A percentile compares a stretch with the other conserved stretches of the same genome.
phyloP scores from a whole-genome alignment of 1,139 yeast species.

The Protomyces macrosporus region DNA sequence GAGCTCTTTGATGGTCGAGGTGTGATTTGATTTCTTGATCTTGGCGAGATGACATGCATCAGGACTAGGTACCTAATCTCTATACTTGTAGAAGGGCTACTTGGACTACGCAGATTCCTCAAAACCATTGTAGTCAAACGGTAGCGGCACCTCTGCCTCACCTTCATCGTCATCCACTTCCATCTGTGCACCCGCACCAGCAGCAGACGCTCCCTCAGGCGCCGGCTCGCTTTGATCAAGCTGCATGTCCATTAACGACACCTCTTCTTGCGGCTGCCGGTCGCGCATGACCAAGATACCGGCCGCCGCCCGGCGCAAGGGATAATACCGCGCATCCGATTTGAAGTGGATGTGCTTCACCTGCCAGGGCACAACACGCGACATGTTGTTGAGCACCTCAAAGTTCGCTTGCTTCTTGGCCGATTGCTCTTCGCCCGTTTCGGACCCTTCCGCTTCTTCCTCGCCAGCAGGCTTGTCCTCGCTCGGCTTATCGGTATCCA shows the following conservation, averaged over 20 bases:
- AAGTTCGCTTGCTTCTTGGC: conserved; percentile 36
- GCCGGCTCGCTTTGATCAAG: conserved; percentile 11
- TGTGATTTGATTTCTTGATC: no score
- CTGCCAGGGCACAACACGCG: conserved; percentile 90
- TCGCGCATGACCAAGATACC: conserved; percentile 81
- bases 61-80: no score
- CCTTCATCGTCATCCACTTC: conserved; percentile 33
- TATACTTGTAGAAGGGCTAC: no score
- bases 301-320: conserved; percentile 55
- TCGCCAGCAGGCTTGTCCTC: conserved; percentile 23
- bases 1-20: no score
- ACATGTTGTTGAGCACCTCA: conserved; percentile 58
- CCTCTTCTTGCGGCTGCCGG: conserved; percentile 59
- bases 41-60: conserved; percentile 15
- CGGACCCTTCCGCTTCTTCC: conserved; percentile 3
- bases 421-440: conserved; percentile 7
- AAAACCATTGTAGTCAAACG: not conserved
- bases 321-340: conserved; percentile 70
- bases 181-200: conserved; percentile 32
- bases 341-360: conserved; percentile 73
- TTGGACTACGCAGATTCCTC: no score
- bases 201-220: not conserved
- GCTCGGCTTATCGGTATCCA: conserved; percentile 35
- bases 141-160: not conserved
- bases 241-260: conserved; percentile 53